Evolutionary conservation across 768 basidiomycete genomes (phyloP).

Genomic region (Auriscalpium microsporum): DNA sequence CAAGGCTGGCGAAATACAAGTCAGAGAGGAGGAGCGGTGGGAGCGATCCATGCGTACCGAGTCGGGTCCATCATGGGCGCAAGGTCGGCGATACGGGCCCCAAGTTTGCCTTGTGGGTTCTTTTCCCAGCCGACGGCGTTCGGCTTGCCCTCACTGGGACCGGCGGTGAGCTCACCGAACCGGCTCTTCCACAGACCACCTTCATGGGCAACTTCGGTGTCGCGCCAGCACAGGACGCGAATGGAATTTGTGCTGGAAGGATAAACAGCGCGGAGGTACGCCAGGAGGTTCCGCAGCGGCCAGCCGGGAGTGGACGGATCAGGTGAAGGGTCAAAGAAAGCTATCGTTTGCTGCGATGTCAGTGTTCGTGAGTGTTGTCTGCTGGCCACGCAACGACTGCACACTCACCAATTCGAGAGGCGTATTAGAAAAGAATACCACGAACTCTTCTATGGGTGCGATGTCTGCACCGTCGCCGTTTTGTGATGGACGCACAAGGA

Average conservation of each 20-base stretch:
- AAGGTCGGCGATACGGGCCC: conserved; percentile 80
- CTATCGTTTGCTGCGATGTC: conserved; percentile 20
- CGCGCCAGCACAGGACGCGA: conserved; percentile 73
- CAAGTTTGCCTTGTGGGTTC: conserved; percentile 80
- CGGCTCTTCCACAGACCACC: conserved; percentile 52
- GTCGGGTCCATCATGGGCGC: conserved; percentile 95
- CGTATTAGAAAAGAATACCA: conserved; percentile 44
- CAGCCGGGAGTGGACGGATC: conserved; percentile 53
- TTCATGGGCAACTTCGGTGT: conserved; percentile 38
- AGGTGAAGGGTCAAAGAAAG: conserved; percentile 70
- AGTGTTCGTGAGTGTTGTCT: neutral
- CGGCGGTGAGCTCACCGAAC: conserved; percentile 42
- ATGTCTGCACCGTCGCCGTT: conserved; percentile 30
- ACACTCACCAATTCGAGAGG: conserved; percentile 34
- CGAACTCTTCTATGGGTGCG: conserved; percentile 48
- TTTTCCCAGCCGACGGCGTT: conserved; percentile 93
- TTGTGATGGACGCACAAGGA: conserved; percentile 40
- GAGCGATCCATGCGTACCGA: conserved; percentile 34
- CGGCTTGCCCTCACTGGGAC: conserved; percentile 31
- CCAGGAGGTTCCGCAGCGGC: conserved; percentile 89
- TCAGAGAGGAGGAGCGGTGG: neutral
- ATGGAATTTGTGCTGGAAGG: conserved; percentile 39
- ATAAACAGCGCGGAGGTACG: conserved; percentile 62
- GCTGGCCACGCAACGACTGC: neutral
- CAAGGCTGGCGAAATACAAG: conserved; percentile 48